These are phyloP conservation scores for Smittium mucronatum DNA, from an alignment of 371 early-diverging fungal genomes.

Conservation along the genomic window DNA sequence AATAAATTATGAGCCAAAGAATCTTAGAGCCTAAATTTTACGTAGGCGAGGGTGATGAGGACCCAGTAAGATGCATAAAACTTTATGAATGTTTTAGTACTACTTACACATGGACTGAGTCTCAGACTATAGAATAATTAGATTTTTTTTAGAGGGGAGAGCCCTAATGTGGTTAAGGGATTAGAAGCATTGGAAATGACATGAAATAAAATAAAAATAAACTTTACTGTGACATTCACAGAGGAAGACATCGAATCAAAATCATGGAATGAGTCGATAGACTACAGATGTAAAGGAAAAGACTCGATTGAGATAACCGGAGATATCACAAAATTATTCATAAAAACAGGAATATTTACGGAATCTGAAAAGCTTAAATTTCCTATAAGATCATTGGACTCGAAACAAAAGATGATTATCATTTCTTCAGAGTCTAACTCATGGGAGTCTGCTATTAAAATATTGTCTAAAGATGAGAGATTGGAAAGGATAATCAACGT, in stretches of 20 bases:
- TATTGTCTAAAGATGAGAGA: neutral
- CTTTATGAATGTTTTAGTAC: no score
- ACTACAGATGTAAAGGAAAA: neutral
- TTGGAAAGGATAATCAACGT: neutral
- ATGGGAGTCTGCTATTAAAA: neutral
- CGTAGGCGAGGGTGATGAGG: no score
- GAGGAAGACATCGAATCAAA: neutral
- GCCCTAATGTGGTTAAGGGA: conserved; percentile 9
- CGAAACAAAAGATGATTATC: neutral
- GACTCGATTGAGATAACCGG: neutral
- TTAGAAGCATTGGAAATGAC: neutral
- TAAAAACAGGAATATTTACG: neutral
- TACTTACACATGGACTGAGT: no score
- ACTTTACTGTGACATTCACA: neutral
- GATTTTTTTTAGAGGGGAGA: conserved; percentile 1
- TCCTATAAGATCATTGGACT: neutral
- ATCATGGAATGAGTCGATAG: neutral
- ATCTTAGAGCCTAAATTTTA: no score
- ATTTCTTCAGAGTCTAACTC: neutral
- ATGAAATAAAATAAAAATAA: neutral
- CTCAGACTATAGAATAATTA: no score
- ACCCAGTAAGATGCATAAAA: no score
- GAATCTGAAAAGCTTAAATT: neutral
- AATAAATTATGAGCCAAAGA: no score
- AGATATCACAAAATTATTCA: neutral